Evolutionary conservation across 1,284 basidiomycete genomes (phyloP), one percentile per base, ranked within the genome.

Genomic region (Trichosporon sp.): DNA sequence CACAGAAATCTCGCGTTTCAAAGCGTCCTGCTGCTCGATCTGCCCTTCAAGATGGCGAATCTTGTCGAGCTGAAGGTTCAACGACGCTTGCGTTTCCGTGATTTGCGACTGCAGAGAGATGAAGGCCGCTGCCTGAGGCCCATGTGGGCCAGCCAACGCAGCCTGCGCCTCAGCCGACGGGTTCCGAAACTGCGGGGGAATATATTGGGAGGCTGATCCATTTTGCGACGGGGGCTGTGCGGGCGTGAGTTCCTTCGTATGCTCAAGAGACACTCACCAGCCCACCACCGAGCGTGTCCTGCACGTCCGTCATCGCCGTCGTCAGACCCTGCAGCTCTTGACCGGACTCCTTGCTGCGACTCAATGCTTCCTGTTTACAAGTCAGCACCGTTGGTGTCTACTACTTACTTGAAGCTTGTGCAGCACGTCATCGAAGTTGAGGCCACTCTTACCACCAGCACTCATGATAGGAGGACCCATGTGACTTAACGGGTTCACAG

Each of bases 321-420:
- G 89, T 91, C 47, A 99, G 85, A 0, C 88, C 88, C 75, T 90
- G 89, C 4, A 99, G 86, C 79, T 99, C 95, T 1, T 89, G 87
- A n/a, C 93, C 92, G 0, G 94, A 96, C 78, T 98, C 95, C 21
- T 93, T 89, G 78, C 93, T 95, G 84, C 95, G 96, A 83, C 92
- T 90, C 38, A 99, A 87, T 80, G 98, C 95, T 74, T 89, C 90
- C 84, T 98, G 91, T 2, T 32, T 32, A 83, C 15, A 1, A n/a
- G 31, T 69, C 53, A 74, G 65, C 66, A 15, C n/a, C 7, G 21
- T 0, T 13, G 9, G 13, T 0, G 15, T 11, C 1, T 2, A 25
- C 0, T 15, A 69, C 83, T 65, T 60, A 84, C 84, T 76, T 85
- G 85, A 3, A 86, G 76, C 68, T 84, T 83, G 34, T 81, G 81